These are phyloP conservation scores for Rhododendron ovatum DNA, from an alignment of 148 eudicot genomes.

Conservation along the genomic window DNA sequence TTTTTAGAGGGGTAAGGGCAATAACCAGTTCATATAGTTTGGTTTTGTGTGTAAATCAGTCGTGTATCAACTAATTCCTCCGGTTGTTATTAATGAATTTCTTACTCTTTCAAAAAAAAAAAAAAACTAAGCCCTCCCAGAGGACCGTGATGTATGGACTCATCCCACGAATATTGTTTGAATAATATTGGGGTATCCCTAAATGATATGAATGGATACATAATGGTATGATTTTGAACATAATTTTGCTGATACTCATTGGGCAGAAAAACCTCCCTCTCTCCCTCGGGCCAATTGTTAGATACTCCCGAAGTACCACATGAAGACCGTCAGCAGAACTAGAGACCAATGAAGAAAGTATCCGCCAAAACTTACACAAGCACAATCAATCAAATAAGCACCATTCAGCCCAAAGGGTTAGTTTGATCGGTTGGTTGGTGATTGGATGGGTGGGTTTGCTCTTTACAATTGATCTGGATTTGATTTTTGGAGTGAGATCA, in stretches of 20 bases:
- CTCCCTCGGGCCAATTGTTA: no score
- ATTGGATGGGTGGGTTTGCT: no score
- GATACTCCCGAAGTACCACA: no score
- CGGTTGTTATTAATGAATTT: not conserved
- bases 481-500: no score
- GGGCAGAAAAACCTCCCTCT: not conserved
- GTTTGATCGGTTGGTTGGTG: no score
- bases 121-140: not conserved
- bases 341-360: not conserved
- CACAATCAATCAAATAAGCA: no score
- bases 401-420: no score
- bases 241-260: not conserved
- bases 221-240: not conserved
- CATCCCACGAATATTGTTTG: not conserved
- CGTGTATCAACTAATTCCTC: not conserved
- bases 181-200: not conserved
- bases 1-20: not conserved
- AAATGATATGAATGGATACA: not conserved
- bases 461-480: no score
- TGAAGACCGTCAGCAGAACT: not conserved
- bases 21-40: not conserved
- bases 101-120: not conserved
- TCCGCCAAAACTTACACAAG: not conserved
- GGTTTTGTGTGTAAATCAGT: not conserved
- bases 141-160: not conserved